Base-by-base conservation (phyloP, 257 asterid species). In the Capsicum chinense region DNA sequence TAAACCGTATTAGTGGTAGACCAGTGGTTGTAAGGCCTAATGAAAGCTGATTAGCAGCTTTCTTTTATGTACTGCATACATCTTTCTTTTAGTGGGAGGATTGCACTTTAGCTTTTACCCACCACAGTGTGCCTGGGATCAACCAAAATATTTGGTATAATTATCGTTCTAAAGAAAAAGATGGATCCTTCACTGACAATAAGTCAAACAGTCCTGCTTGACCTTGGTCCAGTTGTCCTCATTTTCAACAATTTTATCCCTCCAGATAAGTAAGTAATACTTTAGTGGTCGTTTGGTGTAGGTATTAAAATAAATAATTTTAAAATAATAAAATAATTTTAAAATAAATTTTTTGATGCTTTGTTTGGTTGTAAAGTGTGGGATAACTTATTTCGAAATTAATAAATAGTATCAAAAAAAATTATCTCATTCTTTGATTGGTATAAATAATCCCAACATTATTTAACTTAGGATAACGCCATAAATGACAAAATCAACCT, bases 81-180 rank as follows among this genome's bases (percentile, higher is more conserved):
- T 63, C 0, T 63, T 81, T 60, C 1, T 63, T 62, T 44, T 19
- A 3, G 19, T 66, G 84, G 64, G 62, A 19, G 79, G 42, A 81
- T 39, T 47, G 16, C 62, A 50, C 78, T 39, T 54, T 78, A 33
- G 64, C 81, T 78, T 78, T 78, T 54, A 7, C 26, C 26, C 81
- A 78, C 26, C 21, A 78, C 47, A 21, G 26, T 47, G 39, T 60
- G 84, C 79, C 62, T 82, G 59, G 84, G 84, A 82, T 82, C 84
- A 66, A 57, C 66, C 64, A 78, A 54, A 35, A 54, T 78, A 78
- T 54, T 78, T 76, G 81, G 48, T 69, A 60, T 47, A 56, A 47
- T 82, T 52, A 54, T 78, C 9, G 54, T 78, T 54, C 79, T 13
- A 81, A 63, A 48, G 79, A 81, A 56, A 39, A 14, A 52, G 12